A percentile compares a stretch with the other conserved stretches of the same genome.
These are phyloP conservation scores for Sarcocystis neurona DNA, from an alignment of 169 alveolate genomes.

Conservation along the genomic window DNA sequence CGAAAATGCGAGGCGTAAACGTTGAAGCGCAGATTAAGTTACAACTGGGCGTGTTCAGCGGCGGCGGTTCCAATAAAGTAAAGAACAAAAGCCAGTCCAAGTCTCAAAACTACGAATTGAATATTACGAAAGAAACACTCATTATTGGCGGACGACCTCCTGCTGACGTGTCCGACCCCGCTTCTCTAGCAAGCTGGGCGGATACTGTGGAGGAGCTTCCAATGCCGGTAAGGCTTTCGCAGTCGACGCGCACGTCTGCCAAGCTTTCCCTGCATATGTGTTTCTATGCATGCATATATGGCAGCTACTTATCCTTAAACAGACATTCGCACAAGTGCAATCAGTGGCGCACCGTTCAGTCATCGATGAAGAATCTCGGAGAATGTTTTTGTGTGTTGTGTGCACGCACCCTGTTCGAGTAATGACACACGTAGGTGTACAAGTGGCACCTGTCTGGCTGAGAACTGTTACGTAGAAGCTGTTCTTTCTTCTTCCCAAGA, in stretches of 20 bases:
- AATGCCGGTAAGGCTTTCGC: slow-evolving; percentile 60
- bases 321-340: not conserved
- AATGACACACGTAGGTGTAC: too few species aligned
- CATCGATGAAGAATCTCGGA: not conserved
- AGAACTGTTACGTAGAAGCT: too few species aligned
- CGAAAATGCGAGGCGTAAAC: slow-evolving; percentile 75
- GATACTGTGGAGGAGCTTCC: slow-evolving; percentile 64
- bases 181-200: slow-evolving; percentile 72
- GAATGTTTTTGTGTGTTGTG: too few species aligned
- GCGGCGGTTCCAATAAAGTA: slow-evolving; percentile 54
- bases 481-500: too few species aligned
- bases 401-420: not conserved
- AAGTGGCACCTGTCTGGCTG: too few species aligned
- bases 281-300: not conserved
- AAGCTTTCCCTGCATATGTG: too few species aligned
- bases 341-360: not conserved
- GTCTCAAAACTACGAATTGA: not conserved
- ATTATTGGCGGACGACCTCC: slow-evolving; percentile 77
- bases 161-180: slow-evolving; percentile 76
- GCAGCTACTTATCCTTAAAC: not conserved
- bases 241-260: too few species aligned
- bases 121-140: slow-evolving; percentile 65
- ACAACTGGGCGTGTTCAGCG: slow-evolving; percentile 6
- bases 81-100: slow-evolving; percentile 13
- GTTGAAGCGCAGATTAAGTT: slow-evolving; percentile 71